phyloP scores from a whole-genome alignment of 495 filamentous ascomycete genomes.

The Patellaria atrata region DNA sequence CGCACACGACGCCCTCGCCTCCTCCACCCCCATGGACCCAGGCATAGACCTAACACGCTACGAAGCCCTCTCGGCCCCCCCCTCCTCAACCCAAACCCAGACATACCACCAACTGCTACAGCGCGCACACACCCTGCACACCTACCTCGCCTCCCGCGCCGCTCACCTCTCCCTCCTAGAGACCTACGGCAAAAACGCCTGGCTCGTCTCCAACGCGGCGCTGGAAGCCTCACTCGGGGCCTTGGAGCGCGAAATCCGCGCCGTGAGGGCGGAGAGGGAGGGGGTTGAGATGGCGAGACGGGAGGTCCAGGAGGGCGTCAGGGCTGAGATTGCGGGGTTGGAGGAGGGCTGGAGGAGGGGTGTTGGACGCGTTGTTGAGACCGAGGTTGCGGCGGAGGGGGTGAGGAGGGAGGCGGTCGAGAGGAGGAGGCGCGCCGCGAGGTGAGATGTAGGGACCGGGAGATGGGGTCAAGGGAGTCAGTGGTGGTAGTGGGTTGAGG shows the following conservation, averaged over 20 bases:
- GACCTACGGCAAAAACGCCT: constrained; percentile 72
- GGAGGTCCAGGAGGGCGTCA: constrained; percentile 50
- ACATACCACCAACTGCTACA: constrained; percentile 21
- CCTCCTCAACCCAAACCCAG: constrained; percentile 13
- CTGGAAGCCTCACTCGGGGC: constrained; percentile 54
- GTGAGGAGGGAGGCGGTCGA: constrained; percentile 50
- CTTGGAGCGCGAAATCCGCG: constrained; percentile 67
- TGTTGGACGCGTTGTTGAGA: constrained; percentile 42
- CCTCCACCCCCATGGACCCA: too few relatives aligned
- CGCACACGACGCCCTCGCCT: constrained; percentile 47
- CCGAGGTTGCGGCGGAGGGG: constrained; percentile 53
- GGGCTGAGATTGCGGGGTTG: constrained; percentile 50
- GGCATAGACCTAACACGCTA: constrained; percentile 76
- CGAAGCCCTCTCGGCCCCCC: constrained; percentile 42
- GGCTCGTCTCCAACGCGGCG: constrained; percentile 72
- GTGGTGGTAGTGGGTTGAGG: too few relatives aligned
- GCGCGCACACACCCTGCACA: constrained; percentile 47
- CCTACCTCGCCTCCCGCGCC: constrained; percentile 50
- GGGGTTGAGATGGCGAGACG: constrained; percentile 55
- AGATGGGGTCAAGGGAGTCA: too few relatives aligned
- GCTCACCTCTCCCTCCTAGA: constrained; percentile 64
- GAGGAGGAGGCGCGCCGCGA: constrained; percentile 36
- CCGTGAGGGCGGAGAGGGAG: constrained; percentile 49
- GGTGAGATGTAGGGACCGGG: too few relatives aligned
- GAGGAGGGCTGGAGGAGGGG: constrained; percentile 48